These are phyloP conservation scores for Pleurotus pulmonarius DNA, from an alignment of 768 basidiomycete genomes.

Conservation along the genomic window DNA sequence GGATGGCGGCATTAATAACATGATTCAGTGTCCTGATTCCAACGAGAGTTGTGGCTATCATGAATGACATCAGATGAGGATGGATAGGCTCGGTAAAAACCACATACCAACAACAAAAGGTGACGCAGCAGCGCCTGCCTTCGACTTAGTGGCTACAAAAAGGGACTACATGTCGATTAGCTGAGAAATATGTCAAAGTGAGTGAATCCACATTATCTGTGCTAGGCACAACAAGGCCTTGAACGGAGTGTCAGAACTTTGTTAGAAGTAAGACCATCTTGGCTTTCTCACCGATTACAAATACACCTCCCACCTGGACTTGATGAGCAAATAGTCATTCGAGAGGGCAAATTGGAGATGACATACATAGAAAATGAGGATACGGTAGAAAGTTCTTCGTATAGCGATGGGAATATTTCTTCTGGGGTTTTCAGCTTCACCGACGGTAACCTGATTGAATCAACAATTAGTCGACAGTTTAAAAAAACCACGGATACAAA, in stretches of 20 bases:
- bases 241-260: not conserved
- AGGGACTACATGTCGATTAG: constrained; percentile 22
- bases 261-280: not conserved
- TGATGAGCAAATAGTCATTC: not conserved
- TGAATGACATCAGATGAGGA: not conserved
- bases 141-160: constrained; percentile 40
- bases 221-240: constrained; percentile 59
- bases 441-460: constrained; percentile 35
- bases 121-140: constrained; percentile 55
- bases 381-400: constrained; percentile 57
- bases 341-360: not conserved
- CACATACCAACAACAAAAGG: constrained; percentile 55
- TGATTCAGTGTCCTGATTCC: constrained; percentile 59
- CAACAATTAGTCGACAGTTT: not conserved
- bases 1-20: constrained; percentile 61
- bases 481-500: not conserved
- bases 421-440: constrained; percentile 66
- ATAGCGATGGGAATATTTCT: constrained; percentile 74
- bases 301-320: constrained; percentile 51
- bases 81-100: not conserved
- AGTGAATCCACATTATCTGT: constrained; percentile 29
- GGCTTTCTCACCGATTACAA: constrained; percentile 45
- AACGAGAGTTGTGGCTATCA: constrained; percentile 31
- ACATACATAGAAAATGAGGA: constrained; percentile 46
- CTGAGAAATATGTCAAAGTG: not conserved